These are phyloP conservation scores for Cercophora scortea DNA, from an alignment of 495 filamentous ascomycete genomes.

Conservation along the genomic window DNA sequence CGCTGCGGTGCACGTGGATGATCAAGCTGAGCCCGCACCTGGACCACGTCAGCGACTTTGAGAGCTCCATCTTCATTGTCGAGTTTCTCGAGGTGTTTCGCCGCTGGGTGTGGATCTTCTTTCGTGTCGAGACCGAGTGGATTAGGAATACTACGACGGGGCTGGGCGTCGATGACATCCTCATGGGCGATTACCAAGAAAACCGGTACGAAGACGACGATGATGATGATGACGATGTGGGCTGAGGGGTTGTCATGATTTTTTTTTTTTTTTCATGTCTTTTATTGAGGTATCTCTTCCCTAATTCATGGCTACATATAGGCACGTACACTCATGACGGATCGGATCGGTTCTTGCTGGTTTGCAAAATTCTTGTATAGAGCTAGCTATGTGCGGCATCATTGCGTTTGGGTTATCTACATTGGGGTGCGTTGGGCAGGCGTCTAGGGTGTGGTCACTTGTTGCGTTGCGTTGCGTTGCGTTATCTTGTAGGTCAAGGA, in stretches of 20 bases:
- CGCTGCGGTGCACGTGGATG: constrained; percentile 83
- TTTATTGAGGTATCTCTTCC: not conserved
- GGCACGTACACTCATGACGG: not conserved
- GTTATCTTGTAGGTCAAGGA: too few species aligned
- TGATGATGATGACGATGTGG: constrained; percentile 29
- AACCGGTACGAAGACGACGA: constrained; percentile 35
- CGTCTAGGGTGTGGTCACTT: too few species aligned
- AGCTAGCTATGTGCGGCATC: too few species aligned
- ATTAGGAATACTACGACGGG: constrained; percentile 37
- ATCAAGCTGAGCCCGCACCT: constrained; percentile 75
- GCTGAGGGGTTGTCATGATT: not conserved
- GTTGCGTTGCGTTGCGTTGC: too few species aligned
- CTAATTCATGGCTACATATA: not conserved
- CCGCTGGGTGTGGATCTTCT: constrained; percentile 95
- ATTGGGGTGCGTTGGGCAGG: too few species aligned
- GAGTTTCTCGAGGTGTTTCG: constrained; percentile 78
- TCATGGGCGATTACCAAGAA: constrained; percentile 35
- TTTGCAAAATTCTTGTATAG: too few species aligned
- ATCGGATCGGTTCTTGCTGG: not conserved
- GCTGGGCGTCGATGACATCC: constrained; percentile 33
- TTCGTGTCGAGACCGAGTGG: constrained; percentile 90
- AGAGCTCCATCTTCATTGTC: constrained; percentile 77
- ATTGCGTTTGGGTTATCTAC: too few species aligned
- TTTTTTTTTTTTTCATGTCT: not conserved
- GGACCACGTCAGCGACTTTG: constrained; percentile 73